Conservation (phyloP, 306 rosid species). For the Geum urbanum region DNA sequence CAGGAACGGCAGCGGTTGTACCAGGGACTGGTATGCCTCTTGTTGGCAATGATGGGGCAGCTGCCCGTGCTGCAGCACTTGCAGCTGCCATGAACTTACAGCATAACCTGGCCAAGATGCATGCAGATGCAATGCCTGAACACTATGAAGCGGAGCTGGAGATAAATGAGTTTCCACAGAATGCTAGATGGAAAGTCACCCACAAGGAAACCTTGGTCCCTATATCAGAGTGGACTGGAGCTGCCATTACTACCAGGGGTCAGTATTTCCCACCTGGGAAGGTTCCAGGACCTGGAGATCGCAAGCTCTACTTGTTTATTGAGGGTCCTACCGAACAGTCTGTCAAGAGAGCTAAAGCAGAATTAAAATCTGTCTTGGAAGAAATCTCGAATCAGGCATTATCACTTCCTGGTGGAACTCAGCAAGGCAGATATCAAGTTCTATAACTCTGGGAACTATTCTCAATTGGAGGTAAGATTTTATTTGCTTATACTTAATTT, state of each 20-base stretch:
- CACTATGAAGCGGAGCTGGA: constrained; percentile 92
- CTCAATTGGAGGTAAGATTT: constrained; percentile 8
- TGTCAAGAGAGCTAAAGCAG: constrained; percentile 87
- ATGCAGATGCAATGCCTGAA: constrained; percentile 81
- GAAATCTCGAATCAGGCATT: constrained; percentile 80
- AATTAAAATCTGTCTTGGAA: constrained; percentile 82
- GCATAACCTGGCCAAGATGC: constrained; percentile 80
- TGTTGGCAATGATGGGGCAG: constrained; percentile 58
- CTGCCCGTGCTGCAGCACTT: constrained; percentile 62
- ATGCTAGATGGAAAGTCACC: constrained; percentile 95
- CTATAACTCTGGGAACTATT: constrained; percentile 52
- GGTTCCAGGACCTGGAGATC: constrained; percentile 80
- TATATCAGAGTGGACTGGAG: constrained; percentile 92
- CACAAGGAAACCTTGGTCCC: constrained; percentile 97
- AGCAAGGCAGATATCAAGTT: constrained; percentile 91
- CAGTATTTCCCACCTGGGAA: constrained; percentile 81
- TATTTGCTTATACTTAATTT: constrained; percentile 8
- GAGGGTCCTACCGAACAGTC: constrained; percentile 92
- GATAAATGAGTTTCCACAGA: constrained; percentile 95
- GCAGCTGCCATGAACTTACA: constrained; percentile 90
- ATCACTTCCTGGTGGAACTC: constrained; percentile 86
- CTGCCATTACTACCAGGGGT: constrained; percentile 95
- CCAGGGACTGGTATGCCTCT: constrained; percentile 58
- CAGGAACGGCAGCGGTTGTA: constrained; percentile 41
- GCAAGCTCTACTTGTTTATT: constrained; percentile 87